Base-by-base conservation (phyloP, 805 yeast species). In the Candida xiaguanensis region DNA sequence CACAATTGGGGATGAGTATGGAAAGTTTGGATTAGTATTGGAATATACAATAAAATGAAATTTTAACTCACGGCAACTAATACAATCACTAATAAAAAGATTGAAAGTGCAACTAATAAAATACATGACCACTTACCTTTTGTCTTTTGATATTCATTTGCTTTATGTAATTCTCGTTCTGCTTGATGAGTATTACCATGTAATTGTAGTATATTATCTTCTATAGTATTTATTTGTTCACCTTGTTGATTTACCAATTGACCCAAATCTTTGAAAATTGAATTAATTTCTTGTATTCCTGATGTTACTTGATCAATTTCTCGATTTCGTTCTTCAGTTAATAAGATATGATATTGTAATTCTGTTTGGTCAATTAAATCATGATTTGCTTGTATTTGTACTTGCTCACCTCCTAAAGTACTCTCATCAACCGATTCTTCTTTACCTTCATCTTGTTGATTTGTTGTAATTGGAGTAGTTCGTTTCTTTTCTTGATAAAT, bases 191-290 rank as follows among this genome's bases (percentile, higher is more conserved):
- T 75, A 51, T 85, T 82, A 16, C 67, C 72, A 5, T 81, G 77
- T 43, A 83, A 66, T 33, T 74, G 77, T 18, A 80, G 62, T 32
- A 90, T 69, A 59, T 88, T 88, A 45, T 82, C 87, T 54, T 88
- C 96, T 13, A 90, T 78, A 0, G 89, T 78, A 53, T 88, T 95
- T 13, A 90, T 72, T 48, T 85, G 89, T 22, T 76, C 80, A 5
- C 95, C 96, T 56, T 90, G 97, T 58, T 87, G 90, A 38, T 74
- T 69, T 2, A 90, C 93, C 50, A 90, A 64, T 27, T 78, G 74
- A 12, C 89, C 88, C 41, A 90, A 60, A 51, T 89, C 95, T 48
- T 80, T 79, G 58, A 88, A 89, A 3, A 90, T 89, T 8, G 88
- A 73, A 58, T 90, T 89, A 30, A 90, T 86, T 48, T 90, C 96